These are phyloP conservation scores for Phytophthora aleatoria DNA, from an alignment of 352 stramenopile species.

Conservation along the genomic window DNA sequence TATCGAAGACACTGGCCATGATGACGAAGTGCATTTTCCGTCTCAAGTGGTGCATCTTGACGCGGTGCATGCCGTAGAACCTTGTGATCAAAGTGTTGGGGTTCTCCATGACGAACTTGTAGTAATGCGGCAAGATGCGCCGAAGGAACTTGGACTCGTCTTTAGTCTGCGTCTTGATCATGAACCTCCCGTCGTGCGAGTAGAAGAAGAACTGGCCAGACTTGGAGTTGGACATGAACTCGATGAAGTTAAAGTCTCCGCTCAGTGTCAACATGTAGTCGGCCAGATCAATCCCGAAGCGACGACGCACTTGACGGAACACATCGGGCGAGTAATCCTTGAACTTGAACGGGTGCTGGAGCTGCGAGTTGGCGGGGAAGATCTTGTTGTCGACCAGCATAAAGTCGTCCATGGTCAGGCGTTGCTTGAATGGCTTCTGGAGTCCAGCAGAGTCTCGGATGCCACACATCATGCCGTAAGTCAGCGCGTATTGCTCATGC, in stretches of 20 bases:
- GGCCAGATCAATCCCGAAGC: constrained; percentile 75
- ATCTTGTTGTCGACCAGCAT: constrained; percentile 84
- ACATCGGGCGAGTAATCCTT: constrained; percentile 93
- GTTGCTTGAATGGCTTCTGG: constrained; percentile 78
- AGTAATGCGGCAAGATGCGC: constrained; percentile 97
- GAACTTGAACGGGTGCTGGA: constrained; percentile 89
- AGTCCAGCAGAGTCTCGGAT: constrained; percentile 95
- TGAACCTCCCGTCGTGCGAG: constrained; percentile 96
- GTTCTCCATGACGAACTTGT: constrained; percentile 97
- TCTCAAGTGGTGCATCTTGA: constrained; percentile 96
- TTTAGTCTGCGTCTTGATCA: constrained; percentile 99
- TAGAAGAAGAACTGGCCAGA: constrained; percentile 99
- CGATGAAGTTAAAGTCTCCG: constrained; percentile 96
- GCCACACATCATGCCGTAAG: constrained; percentile 99
- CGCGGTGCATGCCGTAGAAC: constrained; percentile 98
- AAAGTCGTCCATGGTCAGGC: constrained; percentile 92
- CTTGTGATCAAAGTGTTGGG: constrained; percentile 97
- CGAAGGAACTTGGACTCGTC: constrained; percentile 98
- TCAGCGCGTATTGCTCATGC: constrained; percentile 98
- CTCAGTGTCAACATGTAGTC: constrained; percentile 94
- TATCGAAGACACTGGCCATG: constrained; percentile 98
- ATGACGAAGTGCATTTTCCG: constrained; percentile 95
- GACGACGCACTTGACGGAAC: constrained; percentile 79
- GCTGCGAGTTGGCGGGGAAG: constrained; percentile 71
- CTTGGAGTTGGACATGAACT: constrained; percentile 99